Conservation (phyloP, 2,329 filamentous ascomycete species). For the Neonectria ditissima region DNA sequence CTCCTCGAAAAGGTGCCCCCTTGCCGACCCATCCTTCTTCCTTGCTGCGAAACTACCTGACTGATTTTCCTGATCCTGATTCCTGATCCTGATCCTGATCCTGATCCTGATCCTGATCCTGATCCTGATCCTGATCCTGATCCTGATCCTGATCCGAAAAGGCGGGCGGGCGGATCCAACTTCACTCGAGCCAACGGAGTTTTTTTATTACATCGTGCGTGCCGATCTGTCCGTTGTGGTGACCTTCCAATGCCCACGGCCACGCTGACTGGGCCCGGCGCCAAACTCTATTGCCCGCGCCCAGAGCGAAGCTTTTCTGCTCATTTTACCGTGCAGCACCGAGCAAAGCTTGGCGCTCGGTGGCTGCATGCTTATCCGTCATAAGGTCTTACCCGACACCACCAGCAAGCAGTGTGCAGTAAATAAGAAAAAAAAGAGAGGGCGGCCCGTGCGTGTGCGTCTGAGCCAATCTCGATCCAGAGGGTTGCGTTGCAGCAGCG, state of each 20-base stretch:
- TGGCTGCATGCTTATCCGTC: constrained; percentile 46
- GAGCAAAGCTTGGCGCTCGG: constrained; percentile 45
- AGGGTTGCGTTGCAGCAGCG: too few relatives aligned
- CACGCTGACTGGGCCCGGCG: constrained; percentile 34
- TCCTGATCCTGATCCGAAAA: too few relatives aligned
- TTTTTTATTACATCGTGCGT: constrained; percentile 20
- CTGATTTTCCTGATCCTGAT: constrained; percentile 8
- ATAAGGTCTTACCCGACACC: constrained; percentile 33
- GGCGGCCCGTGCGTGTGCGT: constrained; percentile 1
- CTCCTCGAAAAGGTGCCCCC: constrained; percentile 4
- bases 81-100: not conserved
- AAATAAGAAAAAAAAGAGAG: not conserved
- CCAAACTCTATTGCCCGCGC: constrained; percentile 37
- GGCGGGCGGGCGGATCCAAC: too few relatives aligned
- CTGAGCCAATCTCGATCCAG: not conserved
- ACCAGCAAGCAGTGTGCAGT: constrained; percentile 14
- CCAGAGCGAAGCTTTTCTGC: constrained; percentile 42
- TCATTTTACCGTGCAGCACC: constrained; percentile 45
- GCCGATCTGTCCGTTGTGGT: constrained; percentile 47
- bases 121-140: constrained; percentile 3
- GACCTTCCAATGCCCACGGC: constrained; percentile 28
- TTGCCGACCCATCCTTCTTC: not conserved
- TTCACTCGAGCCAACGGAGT: not conserved
- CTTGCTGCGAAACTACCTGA: too few relatives aligned
- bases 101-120: not conserved